Evolutionary conservation across 495 filamentous ascomycete species (phyloP).

Genomic region (Neurospora sp.): DNA sequence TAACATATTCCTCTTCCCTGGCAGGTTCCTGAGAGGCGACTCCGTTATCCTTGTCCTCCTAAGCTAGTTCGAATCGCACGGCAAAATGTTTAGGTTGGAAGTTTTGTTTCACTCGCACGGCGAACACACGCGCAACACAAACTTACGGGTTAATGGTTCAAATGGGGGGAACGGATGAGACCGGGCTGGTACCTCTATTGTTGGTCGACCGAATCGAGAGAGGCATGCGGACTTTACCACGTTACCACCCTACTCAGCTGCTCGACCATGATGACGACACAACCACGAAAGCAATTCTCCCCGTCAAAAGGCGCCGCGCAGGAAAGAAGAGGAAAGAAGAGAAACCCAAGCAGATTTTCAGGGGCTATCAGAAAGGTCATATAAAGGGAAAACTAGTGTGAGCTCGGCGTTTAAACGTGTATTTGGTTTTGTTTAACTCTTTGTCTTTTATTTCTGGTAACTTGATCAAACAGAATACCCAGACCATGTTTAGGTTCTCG

Average conservation of each 20-base stretch:
- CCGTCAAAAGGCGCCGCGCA: background rate
- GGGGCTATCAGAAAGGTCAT: background rate
- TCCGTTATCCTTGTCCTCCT: slow-evolving; percentile 87
- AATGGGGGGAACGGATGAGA: background rate
- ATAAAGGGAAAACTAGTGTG: background rate
- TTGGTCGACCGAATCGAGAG: background rate
- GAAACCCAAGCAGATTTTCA: background rate
- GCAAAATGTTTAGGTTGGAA: background rate
- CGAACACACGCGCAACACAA: background rate
- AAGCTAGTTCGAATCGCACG: slow-evolving; percentile 40
- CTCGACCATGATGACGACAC: background rate
- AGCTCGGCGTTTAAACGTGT: background rate
- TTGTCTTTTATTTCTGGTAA: background rate
- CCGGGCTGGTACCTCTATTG: background rate
- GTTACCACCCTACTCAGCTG: background rate
- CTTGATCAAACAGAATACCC: background rate
- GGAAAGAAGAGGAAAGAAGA: background rate
- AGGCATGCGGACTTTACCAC: background rate
- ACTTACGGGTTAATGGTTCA: background rate
- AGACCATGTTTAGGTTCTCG: background rate
- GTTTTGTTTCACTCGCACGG: background rate
- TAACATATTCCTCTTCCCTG: slow-evolving; percentile 7
- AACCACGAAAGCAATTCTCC: background rate
- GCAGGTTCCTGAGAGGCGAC: slow-evolving; percentile 87
- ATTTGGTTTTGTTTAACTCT: background rate